Evolutionary conservation across 805 yeast species (phyloP), one percentile per base, ranked within the genome.

Genomic region (Zygotorulaspora chibaensis): DNA sequence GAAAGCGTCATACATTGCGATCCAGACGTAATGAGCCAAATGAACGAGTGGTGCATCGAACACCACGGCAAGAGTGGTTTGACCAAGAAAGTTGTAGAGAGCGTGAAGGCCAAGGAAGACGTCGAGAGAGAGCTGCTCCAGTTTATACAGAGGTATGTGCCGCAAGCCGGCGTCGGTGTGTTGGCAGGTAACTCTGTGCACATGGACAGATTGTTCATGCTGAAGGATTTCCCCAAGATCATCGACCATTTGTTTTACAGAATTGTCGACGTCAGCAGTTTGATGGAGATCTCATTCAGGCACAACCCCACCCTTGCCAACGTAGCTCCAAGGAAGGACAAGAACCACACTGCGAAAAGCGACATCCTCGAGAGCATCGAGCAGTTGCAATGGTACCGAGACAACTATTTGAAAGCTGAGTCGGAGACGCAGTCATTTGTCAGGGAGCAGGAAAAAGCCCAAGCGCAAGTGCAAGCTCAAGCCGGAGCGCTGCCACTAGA

Each of bases 101-200:
- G 84, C 23, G 57, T 55, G 2, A 78, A 77, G 57, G 76, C 87
- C 0, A 62, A 78, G 38, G 70, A 65, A 28, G 70, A 75, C 28
- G 98, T 87, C 1, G 84, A 88, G 53, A 46, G 56, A 0, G 91
- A 85, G 52, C 66, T 93, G 42, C 62, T 82, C 41, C 71, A 58
- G 5, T 91, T 87, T 58, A 67, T 93, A 42, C 61, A 73, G 53
- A 70, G 69, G 52, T 77, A 72, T 54, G 72, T 86, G 8, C 77
- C 78, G 2, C 69, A 69, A 12, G 68, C 70, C 9, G 70, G 79
- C 2, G 67, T 70, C 15, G 97, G 89, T 2, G 67, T 93, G 0
- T 66, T 93, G 44, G 96, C 95, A 0, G 99, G 99, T 1, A 93
- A 91, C 56, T 77, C 96, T 0, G 82, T 93, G 15, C 97, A 93